Conservation (phyloP, 176 grass and related monocot genomes). For the Pharus latifolius region DNA sequence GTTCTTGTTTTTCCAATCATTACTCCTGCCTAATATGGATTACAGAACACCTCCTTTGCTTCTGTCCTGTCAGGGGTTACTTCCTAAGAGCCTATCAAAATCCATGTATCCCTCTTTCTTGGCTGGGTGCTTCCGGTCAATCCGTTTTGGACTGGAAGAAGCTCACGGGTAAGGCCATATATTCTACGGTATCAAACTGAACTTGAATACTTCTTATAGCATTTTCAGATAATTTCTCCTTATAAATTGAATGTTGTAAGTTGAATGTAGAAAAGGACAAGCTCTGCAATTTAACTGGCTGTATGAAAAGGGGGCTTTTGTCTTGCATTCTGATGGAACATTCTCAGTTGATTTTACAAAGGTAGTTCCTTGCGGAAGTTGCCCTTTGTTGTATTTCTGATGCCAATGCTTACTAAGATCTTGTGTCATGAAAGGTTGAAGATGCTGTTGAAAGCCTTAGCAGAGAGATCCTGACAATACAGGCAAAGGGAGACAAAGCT, state of each 20-base stretch:
- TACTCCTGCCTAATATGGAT: not conserved
- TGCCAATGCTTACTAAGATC: not conserved
- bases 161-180: conserved; percentile 72
- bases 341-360: conserved; percentile 90
- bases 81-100: conserved; percentile 71
- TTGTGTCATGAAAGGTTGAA: conserved; percentile 57
- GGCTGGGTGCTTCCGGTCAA: conserved; percentile 85
- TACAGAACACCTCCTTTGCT: not conserved
- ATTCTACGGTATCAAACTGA: not conserved
- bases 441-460: conserved; percentile 79
- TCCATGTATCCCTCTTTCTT: conserved; percentile 98
- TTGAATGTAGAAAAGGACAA: conserved; percentile 65
- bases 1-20: not conserved
- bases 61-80: conserved; percentile 47
- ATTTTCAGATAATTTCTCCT: not conserved
- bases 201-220: not conserved
- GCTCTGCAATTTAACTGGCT: conserved; percentile 95
- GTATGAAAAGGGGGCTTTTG: conserved; percentile 77
- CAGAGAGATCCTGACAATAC: conserved; percentile 85
- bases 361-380: conserved; percentile 22
- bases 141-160: conserved; percentile 86
- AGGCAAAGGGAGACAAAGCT: conserved; percentile 77
- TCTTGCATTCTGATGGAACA: conserved; percentile 66
- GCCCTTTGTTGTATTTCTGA: not conserved
- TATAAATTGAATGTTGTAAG: not conserved